Base-by-base conservation (phyloP, 345 rosid species). In the Combretum micranthum region DNA sequence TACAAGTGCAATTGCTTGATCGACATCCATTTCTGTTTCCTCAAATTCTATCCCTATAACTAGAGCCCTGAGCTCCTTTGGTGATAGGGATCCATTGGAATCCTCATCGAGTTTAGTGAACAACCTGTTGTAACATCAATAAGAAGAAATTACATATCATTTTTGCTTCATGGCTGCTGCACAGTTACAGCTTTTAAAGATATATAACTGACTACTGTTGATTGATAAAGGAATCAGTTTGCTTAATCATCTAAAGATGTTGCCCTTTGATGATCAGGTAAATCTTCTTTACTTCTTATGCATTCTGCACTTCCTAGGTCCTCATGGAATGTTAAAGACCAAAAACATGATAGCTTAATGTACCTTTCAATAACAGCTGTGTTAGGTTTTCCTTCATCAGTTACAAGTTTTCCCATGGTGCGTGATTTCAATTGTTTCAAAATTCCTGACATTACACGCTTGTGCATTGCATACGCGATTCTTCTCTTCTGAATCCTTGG, bases 401-500 rank as follows among this genome's bases (percentile, higher is more conserved):
- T 60, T 17, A 74, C 18, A 39, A 79, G 72, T 21, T 68, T 73
- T 52, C 80, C 86, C 8, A 78, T 19, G 37, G 74, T 25, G 0
- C 56, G 64, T 14, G 61, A 54, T 48, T 55, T 76, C 21, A 78
- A 50, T 52, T 71, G 72, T 46, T 67, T 60, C n/a, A 81, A 49
- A 53, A 81, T 63, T 66, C 64, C 76, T 25, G 87, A 82, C 14
- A 76, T 78, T 20, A 81, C 46, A 6, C 64, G 86, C 64, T 81
- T 81, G 61, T 70, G 81, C 76, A 55, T 67, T 16, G 66, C 60
- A 55, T 55, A 71, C 14, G 70, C 77, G 1, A 81, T 57, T 55
- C 70, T 73, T 64, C 86, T 75, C 57, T 26, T 69, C 59, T 76
- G 83, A 15, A 78, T 69, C 79, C 79, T 72, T 15, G 83, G 87